Percentiles rank a stretch among this genome's conserved stretches.
These are phyloP conservation scores for Heliamphora pulchella DNA, from an alignment of 179 eudicot genomes.

Conservation along the genomic window DNA sequence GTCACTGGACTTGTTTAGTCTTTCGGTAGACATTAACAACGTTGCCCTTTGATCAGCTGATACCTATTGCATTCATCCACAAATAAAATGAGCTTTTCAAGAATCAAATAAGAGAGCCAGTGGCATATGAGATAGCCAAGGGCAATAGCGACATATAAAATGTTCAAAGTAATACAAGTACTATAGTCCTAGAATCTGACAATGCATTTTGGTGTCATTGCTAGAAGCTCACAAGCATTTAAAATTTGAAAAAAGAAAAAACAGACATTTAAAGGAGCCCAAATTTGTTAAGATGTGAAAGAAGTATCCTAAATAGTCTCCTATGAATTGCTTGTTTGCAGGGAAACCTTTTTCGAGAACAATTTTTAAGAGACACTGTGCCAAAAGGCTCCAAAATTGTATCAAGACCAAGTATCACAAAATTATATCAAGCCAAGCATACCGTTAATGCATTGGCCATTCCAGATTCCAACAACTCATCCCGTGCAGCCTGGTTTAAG, in stretches of 20 bases:
- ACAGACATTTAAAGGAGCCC: neutral
- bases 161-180: neutral
- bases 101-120: neutral
- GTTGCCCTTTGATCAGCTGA: conserved; percentile 52
- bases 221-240: neutral
- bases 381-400: neutral
- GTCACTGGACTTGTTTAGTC: conserved; percentile 41
- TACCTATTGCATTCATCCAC: conserved; percentile 27
- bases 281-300: neutral
- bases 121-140: neutral
- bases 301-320: neutral
- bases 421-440: conserved; percentile 14
- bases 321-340: neutral
- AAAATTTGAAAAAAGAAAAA: no score
- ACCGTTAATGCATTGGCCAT: conserved; percentile 61
- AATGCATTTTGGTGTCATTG: neutral
- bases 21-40: conserved; percentile 41
- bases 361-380: neutral
- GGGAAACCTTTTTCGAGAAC: neutral
- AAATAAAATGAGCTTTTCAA: neutral
- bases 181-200: neutral
- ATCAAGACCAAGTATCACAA: neutral
- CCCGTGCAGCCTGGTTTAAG: conserved; percentile 48
- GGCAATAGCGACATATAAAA: neutral
- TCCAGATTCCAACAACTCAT: conserved; percentile 66